Evolutionary conservation across 768 basidiomycete species (phyloP), one percentile per base, ranked within the genome.

Genomic region (Amanita brunnescens): DNA sequence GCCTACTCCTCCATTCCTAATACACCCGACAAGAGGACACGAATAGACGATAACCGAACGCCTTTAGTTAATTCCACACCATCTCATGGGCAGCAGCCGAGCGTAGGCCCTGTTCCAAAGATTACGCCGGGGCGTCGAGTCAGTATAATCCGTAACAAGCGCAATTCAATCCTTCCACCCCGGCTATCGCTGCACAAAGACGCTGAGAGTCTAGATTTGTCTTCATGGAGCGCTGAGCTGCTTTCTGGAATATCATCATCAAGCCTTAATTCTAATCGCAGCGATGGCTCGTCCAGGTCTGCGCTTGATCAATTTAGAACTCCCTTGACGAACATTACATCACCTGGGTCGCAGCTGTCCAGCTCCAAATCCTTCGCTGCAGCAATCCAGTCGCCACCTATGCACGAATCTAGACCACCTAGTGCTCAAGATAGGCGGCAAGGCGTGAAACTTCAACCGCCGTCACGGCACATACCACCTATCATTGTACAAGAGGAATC

Each of bases 401-500:
- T 14, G n/a, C 51, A 37, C 24, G 42, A 45, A 35, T 21, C 41
- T 35, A 23, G 12, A 7, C 10, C 14, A 18, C 2, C 33, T 7
- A 26, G 14, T 23, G 14, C 20, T 34, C 26, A 26, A 37, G 39
- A 42, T 26, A 30, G 50, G 12, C 40, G 50, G 14, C 50, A 24
- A n/a, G 29, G 16, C 8, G 21, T 30, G 14, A 34, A 23, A 45
- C n/a, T 23, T 37, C 41, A 16, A 12, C 24, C 37, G 5, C 51
- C 43, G 21, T 56, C 48, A 16, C 54, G 55, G 41, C 49, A 59
- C 21, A 53, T 58, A n/a, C 65, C 64, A 12, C 66, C 69, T 32
- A 55, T 71, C 9, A 58, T 67, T 40, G 59, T 68, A 34, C 64
- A 62, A 51, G 61, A 62, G 49, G 54, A 51, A 40, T 5, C 59